Evolutionary conservation across 2,329 filamentous ascomycete species (phyloP).

Genomic region (Blumeriella jaapii): DNA sequence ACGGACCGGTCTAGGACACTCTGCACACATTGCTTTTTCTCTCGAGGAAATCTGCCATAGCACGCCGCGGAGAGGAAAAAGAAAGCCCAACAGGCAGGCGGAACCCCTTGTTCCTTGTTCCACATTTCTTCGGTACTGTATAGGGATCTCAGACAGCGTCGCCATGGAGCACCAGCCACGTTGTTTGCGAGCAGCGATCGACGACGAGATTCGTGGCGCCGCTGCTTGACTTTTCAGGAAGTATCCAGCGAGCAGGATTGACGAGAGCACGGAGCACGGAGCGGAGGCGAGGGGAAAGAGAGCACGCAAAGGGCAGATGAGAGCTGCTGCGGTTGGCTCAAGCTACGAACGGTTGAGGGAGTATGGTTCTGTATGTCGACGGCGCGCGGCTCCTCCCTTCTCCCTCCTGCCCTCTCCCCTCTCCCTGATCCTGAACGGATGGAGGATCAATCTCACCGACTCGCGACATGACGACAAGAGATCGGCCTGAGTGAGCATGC

Average conservation of each 20-base stretch:
- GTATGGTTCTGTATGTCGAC: too few relatives aligned
- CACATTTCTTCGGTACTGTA: constrained; percentile 7
- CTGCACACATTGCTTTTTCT: too few relatives aligned
- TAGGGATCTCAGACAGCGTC: not conserved
- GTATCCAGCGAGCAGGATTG: not conserved
- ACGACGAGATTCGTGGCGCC: not conserved
- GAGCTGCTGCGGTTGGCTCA: not conserved
- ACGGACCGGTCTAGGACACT: too few relatives aligned
- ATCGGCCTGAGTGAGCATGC: constrained; percentile 7
- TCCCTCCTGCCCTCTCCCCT: not conserved
- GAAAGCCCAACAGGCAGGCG: too few relatives aligned
- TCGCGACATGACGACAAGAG: constrained; percentile 7
- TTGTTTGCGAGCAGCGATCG: not conserved
- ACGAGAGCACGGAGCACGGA: not conserved
- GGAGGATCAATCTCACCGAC: not conserved
- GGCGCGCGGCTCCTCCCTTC: not conserved
- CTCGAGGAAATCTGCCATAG: too few relatives aligned
- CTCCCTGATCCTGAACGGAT: not conserved
- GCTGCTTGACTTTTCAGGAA: too few relatives aligned
- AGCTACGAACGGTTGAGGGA: constrained; percentile 6
- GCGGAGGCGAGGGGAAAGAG: not conserved
- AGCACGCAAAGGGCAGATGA: not conserved
- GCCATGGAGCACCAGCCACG: not conserved
- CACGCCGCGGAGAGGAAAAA: too few relatives aligned
- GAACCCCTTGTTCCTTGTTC: constrained; percentile 1